Conservation (phyloP, 257 asterid species). For the Salvia rosmarinus region DNA sequence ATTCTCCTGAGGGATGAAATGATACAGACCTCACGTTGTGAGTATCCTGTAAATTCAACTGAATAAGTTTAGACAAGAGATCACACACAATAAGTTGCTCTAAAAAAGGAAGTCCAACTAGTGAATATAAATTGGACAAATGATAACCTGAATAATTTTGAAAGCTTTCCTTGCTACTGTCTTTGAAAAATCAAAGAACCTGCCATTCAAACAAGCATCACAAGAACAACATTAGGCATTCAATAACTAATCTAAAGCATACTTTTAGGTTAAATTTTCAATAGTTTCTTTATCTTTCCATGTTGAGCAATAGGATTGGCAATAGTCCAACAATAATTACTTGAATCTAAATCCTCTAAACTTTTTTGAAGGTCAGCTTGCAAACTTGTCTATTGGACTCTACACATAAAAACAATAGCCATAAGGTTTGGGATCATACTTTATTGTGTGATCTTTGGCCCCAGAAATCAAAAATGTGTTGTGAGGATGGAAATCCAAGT, state of each 20-base stretch:
- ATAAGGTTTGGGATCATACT: slow-evolving; percentile 49
- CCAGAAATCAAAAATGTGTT: slow-evolving; percentile 78
- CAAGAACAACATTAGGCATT: slow-evolving; percentile 22
- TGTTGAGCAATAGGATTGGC: slow-evolving; percentile 3
- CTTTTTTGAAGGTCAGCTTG: not conserved
- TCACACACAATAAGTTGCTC: slow-evolving; percentile 14
- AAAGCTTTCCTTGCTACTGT: slow-evolving; percentile 75
- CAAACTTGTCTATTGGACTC: slow-evolving; percentile 6
- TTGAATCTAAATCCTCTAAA: slow-evolving; percentile 13
- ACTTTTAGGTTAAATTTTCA: not conserved
- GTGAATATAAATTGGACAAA: slow-evolving; percentile 24
- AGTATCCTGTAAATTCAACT: slow-evolving; percentile 33
- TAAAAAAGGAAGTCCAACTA: slow-evolving; percentile 22
- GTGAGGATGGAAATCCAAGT: slow-evolving; percentile 92
- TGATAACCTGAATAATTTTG: slow-evolving; percentile 73
- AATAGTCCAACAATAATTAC: slow-evolving; percentile 25
- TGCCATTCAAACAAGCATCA: slow-evolving; percentile 38
- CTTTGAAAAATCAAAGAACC: slow-evolving; percentile 90
- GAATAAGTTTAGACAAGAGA: slow-evolving; percentile 32
- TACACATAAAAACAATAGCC: slow-evolving; percentile 35
- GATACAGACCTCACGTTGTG: slow-evolving; percentile 38
- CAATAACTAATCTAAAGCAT: slow-evolving; percentile 9
- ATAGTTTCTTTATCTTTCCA: not conserved
- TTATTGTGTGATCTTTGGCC: slow-evolving; percentile 88
- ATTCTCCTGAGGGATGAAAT: slow-evolving; percentile 38